Percentiles rank a stretch among this genome's conserved stretches.
These are phyloP conservation scores for Elsinoe arachidis DNA, from an alignment of 2,329 filamentous ascomycete species.

Conservation along the genomic window DNA sequence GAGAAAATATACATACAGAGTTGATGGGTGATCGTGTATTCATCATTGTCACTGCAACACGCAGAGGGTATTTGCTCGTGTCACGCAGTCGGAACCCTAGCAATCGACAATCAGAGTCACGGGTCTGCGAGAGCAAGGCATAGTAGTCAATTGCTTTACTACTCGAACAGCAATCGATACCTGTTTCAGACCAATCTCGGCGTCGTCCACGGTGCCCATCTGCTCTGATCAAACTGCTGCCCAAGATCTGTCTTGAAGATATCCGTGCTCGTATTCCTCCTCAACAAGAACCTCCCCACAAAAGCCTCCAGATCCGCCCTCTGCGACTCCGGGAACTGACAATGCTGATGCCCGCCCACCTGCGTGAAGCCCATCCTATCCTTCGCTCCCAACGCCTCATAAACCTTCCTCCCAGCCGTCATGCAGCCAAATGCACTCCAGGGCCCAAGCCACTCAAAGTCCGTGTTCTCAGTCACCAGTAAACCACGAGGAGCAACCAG, in stretches of 20 bases:
- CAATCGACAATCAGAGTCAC: too few relatives aligned
- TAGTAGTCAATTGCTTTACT: too few relatives aligned
- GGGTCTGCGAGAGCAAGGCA: too few relatives aligned
- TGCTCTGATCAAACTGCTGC: slow-evolving; percentile 27
- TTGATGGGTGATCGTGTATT: too few relatives aligned
- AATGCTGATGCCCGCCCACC: slow-evolving; percentile 47
- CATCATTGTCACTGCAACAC: too few relatives aligned
- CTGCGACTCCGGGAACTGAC: slow-evolving; percentile 47
- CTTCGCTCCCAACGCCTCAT: slow-evolving; percentile 45
- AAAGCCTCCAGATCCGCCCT: slow-evolving; percentile 45
- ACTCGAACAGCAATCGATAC: neutral
- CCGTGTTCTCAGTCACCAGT: slow-evolving; percentile 49
- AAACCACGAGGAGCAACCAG: slow-evolving; percentile 49
- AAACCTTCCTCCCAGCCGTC: slow-evolving; percentile 47
- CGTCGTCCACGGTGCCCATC: slow-evolving; percentile 12
- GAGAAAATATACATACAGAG: too few relatives aligned
- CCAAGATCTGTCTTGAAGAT: slow-evolving; percentile 23
- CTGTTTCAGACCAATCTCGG: slow-evolving; percentile 1
- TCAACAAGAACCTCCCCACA: slow-evolving; percentile 48
- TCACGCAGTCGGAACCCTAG: too few relatives aligned
- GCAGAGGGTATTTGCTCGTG: too few relatives aligned
- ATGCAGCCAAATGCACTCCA: slow-evolving; percentile 50
- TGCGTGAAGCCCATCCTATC: slow-evolving; percentile 52
- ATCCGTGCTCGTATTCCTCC: slow-evolving; percentile 24
- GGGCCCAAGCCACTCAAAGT: slow-evolving; percentile 50